Conservation (phyloP, 768 basidiomycete genomes). For the Auriscalpium orientale region DNA sequence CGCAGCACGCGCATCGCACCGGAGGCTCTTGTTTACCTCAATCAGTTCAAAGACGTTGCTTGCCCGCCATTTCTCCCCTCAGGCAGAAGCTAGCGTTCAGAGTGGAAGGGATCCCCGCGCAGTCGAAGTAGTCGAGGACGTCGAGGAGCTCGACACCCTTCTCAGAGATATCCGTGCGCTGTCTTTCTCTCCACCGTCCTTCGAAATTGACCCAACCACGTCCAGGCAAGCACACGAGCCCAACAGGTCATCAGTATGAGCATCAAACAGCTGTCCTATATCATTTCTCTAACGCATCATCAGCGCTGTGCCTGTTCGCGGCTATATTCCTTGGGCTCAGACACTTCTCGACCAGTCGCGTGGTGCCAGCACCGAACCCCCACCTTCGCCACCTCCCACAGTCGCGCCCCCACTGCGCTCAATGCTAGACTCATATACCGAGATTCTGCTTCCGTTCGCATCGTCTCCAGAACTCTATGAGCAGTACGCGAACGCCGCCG, state of each 20-base stretch:
- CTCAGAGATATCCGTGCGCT: conserved; percentile 1
- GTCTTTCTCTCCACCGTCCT: neutral
- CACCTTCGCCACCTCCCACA: neutral
- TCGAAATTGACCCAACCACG: neutral
- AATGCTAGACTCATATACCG: conserved; percentile 70
- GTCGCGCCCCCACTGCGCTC: conserved; percentile 32
- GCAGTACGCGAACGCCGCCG: conserved; percentile 62
- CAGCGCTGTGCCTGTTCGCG: conserved; percentile 1
- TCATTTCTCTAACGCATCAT: neutral
- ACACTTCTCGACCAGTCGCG: neutral
- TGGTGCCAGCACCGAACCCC: neutral
- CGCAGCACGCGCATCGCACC: too few relatives aligned
- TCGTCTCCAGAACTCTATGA: conserved; percentile 53
- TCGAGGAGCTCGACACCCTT: conserved; percentile 5
- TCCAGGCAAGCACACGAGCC: neutral
- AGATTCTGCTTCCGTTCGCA: conserved; percentile 56
- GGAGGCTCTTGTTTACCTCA: too few relatives aligned
- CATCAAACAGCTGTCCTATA: neutral
- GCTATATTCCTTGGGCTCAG: conserved; percentile 1
- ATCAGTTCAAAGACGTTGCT: too few relatives aligned
- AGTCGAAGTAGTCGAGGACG: conserved; percentile 13
- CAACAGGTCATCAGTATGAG: neutral
- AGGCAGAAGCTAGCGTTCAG: too few relatives aligned
- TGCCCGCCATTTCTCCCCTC: too few relatives aligned
- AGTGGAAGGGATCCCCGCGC: too few relatives aligned